Evolutionary conservation across 169 alveolate species (phyloP).

Genomic region (Babesia bovis): DNA sequence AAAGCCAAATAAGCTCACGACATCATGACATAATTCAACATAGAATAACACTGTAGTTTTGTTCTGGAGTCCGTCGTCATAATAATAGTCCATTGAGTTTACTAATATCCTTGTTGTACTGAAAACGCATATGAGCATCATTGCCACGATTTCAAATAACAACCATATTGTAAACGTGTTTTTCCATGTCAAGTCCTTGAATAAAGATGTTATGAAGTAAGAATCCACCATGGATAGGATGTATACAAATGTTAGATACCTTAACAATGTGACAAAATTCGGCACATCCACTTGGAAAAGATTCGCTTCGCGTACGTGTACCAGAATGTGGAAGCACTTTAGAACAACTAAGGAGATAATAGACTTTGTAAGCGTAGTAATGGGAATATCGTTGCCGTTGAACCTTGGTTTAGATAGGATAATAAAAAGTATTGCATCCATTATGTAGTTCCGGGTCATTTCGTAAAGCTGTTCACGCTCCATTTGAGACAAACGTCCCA

Average conservation of each 20-base stretch:
- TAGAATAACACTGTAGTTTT: constrained; percentile 71
- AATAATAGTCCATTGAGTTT: constrained; percentile 40
- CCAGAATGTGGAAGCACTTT: constrained; percentile 79
- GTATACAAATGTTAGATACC: constrained; percentile 63
- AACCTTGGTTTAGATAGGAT: constrained; percentile 82
- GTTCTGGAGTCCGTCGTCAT: constrained; percentile 60
- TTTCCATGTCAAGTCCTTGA: constrained; percentile 59
- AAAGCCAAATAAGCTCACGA: constrained; percentile 60
- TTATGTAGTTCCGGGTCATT: constrained; percentile 78
- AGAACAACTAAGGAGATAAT: constrained; percentile 73
- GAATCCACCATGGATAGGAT: constrained; percentile 71
- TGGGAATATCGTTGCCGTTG: constrained; percentile 79
- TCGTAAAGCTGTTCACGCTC: constrained; percentile 81
- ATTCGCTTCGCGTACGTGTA: constrained; percentile 74
- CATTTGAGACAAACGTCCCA: constrained; percentile 69
- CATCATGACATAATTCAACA: constrained; percentile 70
- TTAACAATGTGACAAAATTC: constrained; percentile 60
- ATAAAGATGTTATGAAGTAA: constrained; percentile 65
- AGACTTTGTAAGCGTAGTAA: constrained; percentile 72
- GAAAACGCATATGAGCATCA: constrained; percentile 29
- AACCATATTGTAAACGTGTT: constrained; percentile 85
- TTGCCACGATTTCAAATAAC: constrained; percentile 76
- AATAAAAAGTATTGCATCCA: constrained; percentile 82
- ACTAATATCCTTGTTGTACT: constrained; percentile 18
- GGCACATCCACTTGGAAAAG: constrained; percentile 84